Conservation (phyloP, 805 yeast genomes). For the Hanseniaspora singularis region DNA sequence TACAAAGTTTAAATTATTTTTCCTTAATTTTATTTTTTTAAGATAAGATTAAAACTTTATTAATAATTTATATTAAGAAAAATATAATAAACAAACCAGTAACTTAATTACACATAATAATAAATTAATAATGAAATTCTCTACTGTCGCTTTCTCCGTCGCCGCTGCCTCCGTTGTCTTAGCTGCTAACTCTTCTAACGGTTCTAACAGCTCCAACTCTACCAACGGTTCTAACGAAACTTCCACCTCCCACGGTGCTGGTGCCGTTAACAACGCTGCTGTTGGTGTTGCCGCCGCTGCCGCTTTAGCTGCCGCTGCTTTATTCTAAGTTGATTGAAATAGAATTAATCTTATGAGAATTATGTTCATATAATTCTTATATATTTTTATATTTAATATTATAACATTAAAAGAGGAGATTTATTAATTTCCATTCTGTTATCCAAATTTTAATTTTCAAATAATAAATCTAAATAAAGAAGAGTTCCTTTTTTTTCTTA, state of each 20-base stretch:
- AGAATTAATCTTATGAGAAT: not conserved
- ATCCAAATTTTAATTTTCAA: too few relatives aligned
- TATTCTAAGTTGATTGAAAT: slow-evolving; percentile 29
- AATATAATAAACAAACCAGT: not conserved
- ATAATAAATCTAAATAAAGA: too few relatives aligned
- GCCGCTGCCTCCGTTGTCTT: slow-evolving; percentile 59
- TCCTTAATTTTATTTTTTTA: not conserved
- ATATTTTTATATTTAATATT: not conserved
- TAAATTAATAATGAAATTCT: slow-evolving; percentile 52
- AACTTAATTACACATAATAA: not conserved
- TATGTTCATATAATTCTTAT: not conserved
- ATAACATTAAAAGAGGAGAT: too few relatives aligned
- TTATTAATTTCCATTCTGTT: too few relatives aligned
- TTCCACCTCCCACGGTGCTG: slow-evolving; percentile 36
- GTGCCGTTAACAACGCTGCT: slow-evolving; percentile 48
- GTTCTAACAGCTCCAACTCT: slow-evolving; percentile 36
- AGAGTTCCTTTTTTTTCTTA: too few relatives aligned
- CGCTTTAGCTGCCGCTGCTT: slow-evolving; percentile 68
- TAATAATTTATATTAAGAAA: not conserved
- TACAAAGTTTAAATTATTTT: too few relatives aligned
- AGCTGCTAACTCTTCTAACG: slow-evolving; percentile 41
- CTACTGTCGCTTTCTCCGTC: slow-evolving; percentile 52
- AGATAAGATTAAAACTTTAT: not conserved
- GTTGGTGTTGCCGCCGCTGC: slow-evolving; percentile 68
- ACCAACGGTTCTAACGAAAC: slow-evolving; percentile 33